Conservation (phyloP, 768 basidiomycete genomes). For the Coprinopsis cinerea region DNA sequence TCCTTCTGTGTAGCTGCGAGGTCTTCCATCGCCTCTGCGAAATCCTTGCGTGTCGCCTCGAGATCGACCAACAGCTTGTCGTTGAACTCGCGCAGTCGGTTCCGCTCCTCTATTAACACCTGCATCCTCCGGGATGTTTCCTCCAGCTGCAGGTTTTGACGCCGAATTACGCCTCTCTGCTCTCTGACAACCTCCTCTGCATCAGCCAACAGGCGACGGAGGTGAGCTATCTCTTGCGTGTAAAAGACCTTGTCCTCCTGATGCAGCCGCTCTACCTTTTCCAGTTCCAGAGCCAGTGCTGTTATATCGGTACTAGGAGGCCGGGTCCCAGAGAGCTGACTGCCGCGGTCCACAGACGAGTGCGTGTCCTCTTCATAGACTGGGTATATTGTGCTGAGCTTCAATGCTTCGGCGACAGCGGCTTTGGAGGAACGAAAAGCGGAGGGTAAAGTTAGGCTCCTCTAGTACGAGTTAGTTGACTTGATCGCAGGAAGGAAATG, state of each 20-base stretch:
- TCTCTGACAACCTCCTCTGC: background rate
- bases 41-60: slow-evolving; percentile 2
- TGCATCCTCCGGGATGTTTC: background rate
- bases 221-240: background rate
- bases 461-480: background rate
- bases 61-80: background rate
- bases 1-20: slow-evolving; percentile 4
- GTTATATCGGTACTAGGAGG: background rate
- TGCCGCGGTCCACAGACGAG: background rate
- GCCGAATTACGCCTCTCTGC: background rate
- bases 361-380: background rate
- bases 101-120: background rate
- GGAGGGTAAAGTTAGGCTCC: background rate
- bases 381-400: background rate
- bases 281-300: background rate
- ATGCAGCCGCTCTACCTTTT: slow-evolving; percentile 4
- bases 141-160: background rate
- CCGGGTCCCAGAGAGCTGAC: background rate
- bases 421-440: background rate
- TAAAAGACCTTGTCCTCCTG: slow-evolving; percentile 5
- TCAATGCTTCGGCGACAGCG: background rate
- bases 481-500: background rate
- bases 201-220: background rate
- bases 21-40: background rate
- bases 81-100: background rate